Base-by-base conservation (phyloP, 257 asterid species). In the Plantago major region DNA sequence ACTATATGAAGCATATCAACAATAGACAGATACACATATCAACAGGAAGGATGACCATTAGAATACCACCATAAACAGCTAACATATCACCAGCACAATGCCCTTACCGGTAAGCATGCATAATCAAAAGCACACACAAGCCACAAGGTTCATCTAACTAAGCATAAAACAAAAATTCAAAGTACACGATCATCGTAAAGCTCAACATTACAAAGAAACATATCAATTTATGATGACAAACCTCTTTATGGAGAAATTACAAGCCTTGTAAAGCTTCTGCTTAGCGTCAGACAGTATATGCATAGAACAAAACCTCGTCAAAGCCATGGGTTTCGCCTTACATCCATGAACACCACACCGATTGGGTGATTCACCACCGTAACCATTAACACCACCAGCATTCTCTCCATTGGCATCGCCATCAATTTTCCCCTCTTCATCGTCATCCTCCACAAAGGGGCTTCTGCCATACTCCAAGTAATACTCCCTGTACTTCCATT, bases 191-290 rank as follows among this genome's bases (percentile, higher is more conserved):
- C 1, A 22, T 22, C 26, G 26, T 22, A 22, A 22, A 1, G 26
- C 26, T 22, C 26, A 22, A 2, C 2, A n/a, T n/a, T n/a, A n/a
- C n/a, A n/a, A n/a, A 1, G 26, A 22, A 22, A 1, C 26, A 22
- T 22, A 22, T 22, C 2, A 22, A 22, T 22, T 22, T 22, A 22
- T 4, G 3, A 59, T 37, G 40, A 33, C 77, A 71, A 71, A 92
- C 97, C 96, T 86, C 67, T 86, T 89, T 43, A 89, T 75, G 50
- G 88, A 48, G 72, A 72, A 92, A 52, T 60, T 77, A 82, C 99
- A 92, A 62, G 86, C 72, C 80, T 77, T 84, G 81, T 92, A 92
- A 17, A 89, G 97, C 85, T 80, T 83, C 79, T 92, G 99, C 65
- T 78, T 79, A 46, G 71, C 53, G 38, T 92, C 99, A 1, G 83